Base-by-base conservation (phyloP, 106 monocot species). In the Dioscorea zingiberensis region DNA sequence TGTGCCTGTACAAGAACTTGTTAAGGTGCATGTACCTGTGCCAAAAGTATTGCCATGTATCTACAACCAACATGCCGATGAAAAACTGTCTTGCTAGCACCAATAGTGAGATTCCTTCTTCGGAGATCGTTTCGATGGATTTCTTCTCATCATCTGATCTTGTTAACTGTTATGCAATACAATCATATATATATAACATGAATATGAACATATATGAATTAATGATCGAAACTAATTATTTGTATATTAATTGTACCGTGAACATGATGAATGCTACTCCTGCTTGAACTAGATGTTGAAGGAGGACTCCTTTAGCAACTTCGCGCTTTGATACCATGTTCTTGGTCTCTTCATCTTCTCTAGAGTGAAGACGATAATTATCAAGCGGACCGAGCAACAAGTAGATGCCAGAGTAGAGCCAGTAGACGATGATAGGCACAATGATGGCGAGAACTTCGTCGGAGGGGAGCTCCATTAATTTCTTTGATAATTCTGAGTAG, bases 351-450 rank as follows among this genome's bases (percentile, higher is more conserved):
- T 71, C 71, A 25, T 71, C 71, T 19, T 29, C 51, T 23, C 60
- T 58, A 4, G 71, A 32, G 27, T 71, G 71, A 21, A 71, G 61
- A 2, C 71, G 71, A 23, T 71, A 71, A 15, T 62, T 61, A n/a
- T 61, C 71, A n/a, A 48, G 48, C 7, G 71, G 61, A 13, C 71
- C 61, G 29, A 71, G 71, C 71, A 71, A 49, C 21, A 71, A 14
- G 23, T 71, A 62, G 49, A 71, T 49, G 17, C 71, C 71, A 3
- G 71, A 71, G 51, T 71, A 71, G 30, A 32, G 49, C 71, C 71
- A 71, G 14, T 71, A 71, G 21, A 71, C 61, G 0, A 11, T 60
- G 13, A 71, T 62, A 25, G 65, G 65, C 47, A 65, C 48, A 2
- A 65, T 9, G 21, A 65, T 65, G 25, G 48, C 65, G 48, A 65